Conservation (phyloP, 2,329 filamentous ascomycete genomes). For the Claviceps quebecensis region DNA sequence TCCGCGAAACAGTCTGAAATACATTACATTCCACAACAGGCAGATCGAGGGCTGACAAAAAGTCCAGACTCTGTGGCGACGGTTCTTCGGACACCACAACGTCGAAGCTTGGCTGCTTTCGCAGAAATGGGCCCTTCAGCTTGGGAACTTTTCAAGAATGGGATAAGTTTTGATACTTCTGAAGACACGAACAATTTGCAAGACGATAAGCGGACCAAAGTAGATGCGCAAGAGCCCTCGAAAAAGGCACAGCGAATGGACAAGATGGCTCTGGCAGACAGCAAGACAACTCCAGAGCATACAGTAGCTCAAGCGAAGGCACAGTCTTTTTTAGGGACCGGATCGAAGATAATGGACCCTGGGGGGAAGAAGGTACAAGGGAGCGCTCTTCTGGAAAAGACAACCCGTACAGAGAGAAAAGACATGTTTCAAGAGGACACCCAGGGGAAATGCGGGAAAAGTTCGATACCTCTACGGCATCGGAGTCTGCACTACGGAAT, state of each 20-base stretch:
- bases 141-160: conserved; percentile 19
- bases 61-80: conserved; percentile 22
- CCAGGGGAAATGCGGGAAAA: background rate
- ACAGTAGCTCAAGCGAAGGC: background rate
- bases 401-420: background rate
- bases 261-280: background rate
- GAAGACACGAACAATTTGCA: background rate
- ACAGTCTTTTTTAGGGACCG: conserved; percentile 4
- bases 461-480: background rate
- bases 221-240: background rate
- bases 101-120: conserved; percentile 11
- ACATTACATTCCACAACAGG: background rate
- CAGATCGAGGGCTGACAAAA: background rate
- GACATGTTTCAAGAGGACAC: background rate
- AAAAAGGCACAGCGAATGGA: background rate
- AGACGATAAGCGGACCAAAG: background rate
- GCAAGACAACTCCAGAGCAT: background rate
- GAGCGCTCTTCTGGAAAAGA: background rate
- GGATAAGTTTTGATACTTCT: conserved; percentile 15
- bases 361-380: background rate
- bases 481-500: background rate
- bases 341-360: background rate
- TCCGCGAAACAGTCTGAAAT: background rate
- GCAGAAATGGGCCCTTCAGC: conserved; percentile 10
- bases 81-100: conserved; percentile 21